Conservation (phyloP, 805 yeast species). For the Lipomyces mesembrius region DNA sequence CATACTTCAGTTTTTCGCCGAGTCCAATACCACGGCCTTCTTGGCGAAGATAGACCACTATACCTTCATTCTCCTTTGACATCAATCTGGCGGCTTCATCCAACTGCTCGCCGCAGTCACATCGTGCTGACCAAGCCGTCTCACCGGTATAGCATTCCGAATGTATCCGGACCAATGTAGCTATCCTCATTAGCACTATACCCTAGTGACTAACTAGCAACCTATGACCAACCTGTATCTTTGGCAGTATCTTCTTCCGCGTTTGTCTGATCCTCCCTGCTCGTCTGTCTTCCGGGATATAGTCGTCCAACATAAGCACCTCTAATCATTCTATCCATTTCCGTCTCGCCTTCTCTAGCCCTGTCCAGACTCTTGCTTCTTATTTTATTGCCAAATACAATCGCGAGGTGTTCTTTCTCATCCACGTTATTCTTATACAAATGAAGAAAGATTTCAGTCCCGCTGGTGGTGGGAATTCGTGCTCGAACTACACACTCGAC, state of each 20-base stretch:
- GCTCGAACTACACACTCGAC: conserved; percentile 93
- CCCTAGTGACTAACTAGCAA: neutral
- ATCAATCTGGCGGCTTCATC: conserved; percentile 95
- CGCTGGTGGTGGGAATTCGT: conserved; percentile 92
- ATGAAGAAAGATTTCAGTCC: conserved; percentile 92
- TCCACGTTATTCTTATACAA: conserved; percentile 85
- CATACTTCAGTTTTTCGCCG: conserved; percentile 85
- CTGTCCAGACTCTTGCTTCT: conserved; percentile 75
- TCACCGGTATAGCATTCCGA: conserved; percentile 99
- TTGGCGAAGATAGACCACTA: conserved; percentile 92
- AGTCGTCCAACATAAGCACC: conserved; percentile 95
- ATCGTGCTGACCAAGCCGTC: conserved; percentile 98
- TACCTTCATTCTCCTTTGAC: conserved; percentile 87
- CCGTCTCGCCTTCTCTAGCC: conserved; percentile 70
- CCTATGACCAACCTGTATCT: conserved; percentile 5
- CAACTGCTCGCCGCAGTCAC: conserved; percentile 99
- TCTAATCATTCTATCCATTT: conserved; percentile 94
- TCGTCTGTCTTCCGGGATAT: conserved; percentile 79
- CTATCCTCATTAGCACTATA: conserved; percentile 4
- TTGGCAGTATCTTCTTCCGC: conserved; percentile 25
- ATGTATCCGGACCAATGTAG: conserved; percentile 79
- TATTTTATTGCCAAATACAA: conserved; percentile 92
- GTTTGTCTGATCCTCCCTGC: conserved; percentile 41
- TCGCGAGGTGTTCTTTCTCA: conserved; percentile 92
- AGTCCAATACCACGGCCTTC: conserved; percentile 99